These are phyloP conservation scores for Tylopilus plumbeoviolaceoides DNA, from an alignment of 768 basidiomycete genomes.

Conservation along the genomic window DNA sequence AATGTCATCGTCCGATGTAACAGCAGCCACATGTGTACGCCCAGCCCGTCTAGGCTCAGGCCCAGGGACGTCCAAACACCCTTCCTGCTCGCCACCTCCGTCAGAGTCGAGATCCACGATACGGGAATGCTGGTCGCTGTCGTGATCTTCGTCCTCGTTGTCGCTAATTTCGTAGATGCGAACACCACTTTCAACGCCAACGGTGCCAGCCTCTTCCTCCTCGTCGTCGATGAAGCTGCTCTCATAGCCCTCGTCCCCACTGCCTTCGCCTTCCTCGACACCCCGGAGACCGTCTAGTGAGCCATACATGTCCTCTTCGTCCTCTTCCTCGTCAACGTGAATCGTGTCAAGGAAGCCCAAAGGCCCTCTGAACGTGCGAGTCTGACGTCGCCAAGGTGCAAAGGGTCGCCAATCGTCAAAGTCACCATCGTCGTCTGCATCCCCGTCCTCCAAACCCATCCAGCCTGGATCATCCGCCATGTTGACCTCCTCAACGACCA, in stretches of 20 bases:
- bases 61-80: background rate
- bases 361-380: constrained; percentile 14
- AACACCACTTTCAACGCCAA: background rate
- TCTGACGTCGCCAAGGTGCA: constrained; percentile 16
- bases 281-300: constrained; percentile 1
- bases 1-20: constrained; percentile 15
- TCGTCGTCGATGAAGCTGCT: constrained; percentile 57
- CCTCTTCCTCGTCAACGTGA: constrained; percentile 23
- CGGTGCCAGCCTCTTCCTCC: constrained; percentile 19
- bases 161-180: constrained; percentile 27
- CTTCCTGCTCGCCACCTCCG: constrained; percentile 5
- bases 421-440: constrained; percentile 32
- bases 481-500: constrained; percentile 30
- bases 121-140: background rate
- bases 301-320: constrained; percentile 5
- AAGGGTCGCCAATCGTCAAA: constrained; percentile 17
- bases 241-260: constrained; percentile 42
- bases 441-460: constrained; percentile 32
- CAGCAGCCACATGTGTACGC: background rate
- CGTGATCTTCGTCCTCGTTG: constrained; percentile 8
- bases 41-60: background rate
- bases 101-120: constrained; percentile 10
- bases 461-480: constrained; percentile 30
- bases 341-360: constrained; percentile 17
- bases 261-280: constrained; percentile 17